Evolutionary conservation across 164 flowering plant genomes (phyloP).

Genomic region (Euptelea pleiosperma): DNA sequence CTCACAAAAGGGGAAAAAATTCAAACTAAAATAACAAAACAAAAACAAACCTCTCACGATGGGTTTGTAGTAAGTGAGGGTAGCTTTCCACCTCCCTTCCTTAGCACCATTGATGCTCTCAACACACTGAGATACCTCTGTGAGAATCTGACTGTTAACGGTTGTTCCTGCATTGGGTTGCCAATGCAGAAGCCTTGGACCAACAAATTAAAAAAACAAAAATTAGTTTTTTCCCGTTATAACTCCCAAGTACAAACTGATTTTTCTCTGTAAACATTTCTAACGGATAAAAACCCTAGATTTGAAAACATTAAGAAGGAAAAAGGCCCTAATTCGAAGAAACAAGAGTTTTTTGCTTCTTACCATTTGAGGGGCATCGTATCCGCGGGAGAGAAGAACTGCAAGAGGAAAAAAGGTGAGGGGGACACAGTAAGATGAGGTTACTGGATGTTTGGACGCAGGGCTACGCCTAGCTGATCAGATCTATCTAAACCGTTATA

Average conservation of each 20-base stretch:
- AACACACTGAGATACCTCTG: conserved; percentile 71
- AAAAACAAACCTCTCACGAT: conserved; percentile 47
- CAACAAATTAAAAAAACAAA: not conserved
- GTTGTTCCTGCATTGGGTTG: conserved; percentile 76
- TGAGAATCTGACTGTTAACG: conserved; percentile 71
- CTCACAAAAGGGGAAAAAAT: not conserved
- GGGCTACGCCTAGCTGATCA: too few relatives aligned
- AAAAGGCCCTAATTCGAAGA: not conserved
- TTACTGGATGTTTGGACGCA: too few relatives aligned
- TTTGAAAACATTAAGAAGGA: not conserved
- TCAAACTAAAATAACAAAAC: not conserved
- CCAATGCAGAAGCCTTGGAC: conserved; percentile 82
- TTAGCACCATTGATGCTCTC: conserved; percentile 78
- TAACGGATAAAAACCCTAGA: not conserved
- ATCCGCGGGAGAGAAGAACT: not conserved
- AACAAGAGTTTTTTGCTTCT: not conserved
- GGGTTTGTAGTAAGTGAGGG: conserved; percentile 65
- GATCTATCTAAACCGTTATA: too few relatives aligned
- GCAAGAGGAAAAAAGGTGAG: too few relatives aligned
- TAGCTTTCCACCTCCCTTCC: conserved; percentile 85
- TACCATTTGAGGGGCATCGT: conserved; percentile 46
- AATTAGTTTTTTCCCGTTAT: not conserved
- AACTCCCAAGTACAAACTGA: not conserved
- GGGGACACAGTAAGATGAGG: too few relatives aligned
- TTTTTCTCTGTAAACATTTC: not conserved